phyloP scores from a whole-genome alignment of 2,329 filamentous ascomycete species.

The Scleromitrula shiraiana region DNA sequence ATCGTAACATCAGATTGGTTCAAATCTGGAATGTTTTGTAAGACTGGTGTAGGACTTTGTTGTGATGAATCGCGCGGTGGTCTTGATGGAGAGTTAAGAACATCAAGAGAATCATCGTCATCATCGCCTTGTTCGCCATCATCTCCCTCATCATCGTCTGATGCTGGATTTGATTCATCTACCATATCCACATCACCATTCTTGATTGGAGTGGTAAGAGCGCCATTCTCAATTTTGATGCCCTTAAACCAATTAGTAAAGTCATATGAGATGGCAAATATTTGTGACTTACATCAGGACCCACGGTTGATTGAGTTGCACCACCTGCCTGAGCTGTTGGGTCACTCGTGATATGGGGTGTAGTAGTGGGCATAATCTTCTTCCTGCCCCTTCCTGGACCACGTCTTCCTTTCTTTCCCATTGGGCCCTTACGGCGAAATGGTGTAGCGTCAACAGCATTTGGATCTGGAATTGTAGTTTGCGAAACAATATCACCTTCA shows the following conservation, averaged over 20 bases:
- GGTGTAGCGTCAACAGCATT: constrained; percentile 44
- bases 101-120: constrained; percentile 36
- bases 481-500: constrained; percentile 70
- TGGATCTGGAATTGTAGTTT: constrained; percentile 52
- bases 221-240: constrained; percentile 21
- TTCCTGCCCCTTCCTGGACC: constrained; percentile 71
- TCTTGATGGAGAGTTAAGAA: constrained; percentile 27
- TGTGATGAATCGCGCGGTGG: constrained; percentile 13
- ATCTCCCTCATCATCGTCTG: constrained; percentile 26
- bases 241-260: constrained; percentile 15
- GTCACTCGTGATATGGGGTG: constrained; percentile 14
- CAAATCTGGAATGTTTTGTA: constrained; percentile 11
- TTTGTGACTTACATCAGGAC: constrained; percentile 20
- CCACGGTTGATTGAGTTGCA: constrained; percentile 7
- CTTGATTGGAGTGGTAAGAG: constrained; percentile 9
- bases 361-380: constrained; percentile 37
- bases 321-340: constrained; percentile 12
- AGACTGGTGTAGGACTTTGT: constrained; percentile 9
- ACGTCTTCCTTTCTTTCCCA: constrained; percentile 65
- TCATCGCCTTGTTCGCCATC: constrained; percentile 34
- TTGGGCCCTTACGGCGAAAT: constrained; percentile 48
- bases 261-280: neutral
- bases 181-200: constrained; percentile 29
- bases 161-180: constrained; percentile 24
- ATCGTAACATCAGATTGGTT: constrained; percentile 11